Evolutionary conservation across 257 asterid genomes (phyloP), one percentile per base, ranked within the genome.

Genomic region (Nicotiana otophora): DNA sequence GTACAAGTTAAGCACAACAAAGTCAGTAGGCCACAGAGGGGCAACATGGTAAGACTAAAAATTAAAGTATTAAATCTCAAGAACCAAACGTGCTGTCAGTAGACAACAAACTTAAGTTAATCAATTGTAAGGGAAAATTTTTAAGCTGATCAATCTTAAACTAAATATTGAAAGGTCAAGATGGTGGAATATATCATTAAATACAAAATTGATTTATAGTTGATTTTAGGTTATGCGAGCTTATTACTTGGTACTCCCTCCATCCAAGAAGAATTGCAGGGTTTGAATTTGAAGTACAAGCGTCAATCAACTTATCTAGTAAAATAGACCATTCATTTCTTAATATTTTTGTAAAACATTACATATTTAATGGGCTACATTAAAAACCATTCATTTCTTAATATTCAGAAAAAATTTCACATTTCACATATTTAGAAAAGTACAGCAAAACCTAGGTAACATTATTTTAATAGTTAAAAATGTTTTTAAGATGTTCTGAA

Each of bases 1-100:
- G 92, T 78, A 83, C 30, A 51, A 77, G 83, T 75, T 54, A 66
- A 80, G 39, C 72, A 54, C 54, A 55, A 42, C 46, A 51, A 55
- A 30, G 5, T 15, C 46, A 81, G 80, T 15, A 48, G 80, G 80
- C 48, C 8, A 48, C 9, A 74, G 42, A 74, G 63, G 39, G 63
- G 23, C 39, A 26, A 74, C 48, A 23, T 48, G 39, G 15, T 26
- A 26, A 26, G 26, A 16, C 80, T 48, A 48, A 14, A 9, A 74
- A 51, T 20, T 14, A 7, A 48, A 46, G 61, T 20, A 72, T 14
- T 20, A 46, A 4, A 42, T 14, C 79, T 46, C 14, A 42, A 23
- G 36, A 72, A 55, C 57, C 46, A 46, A 69, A 12, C 12, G 4
- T 46, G 36, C 12, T 46, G 61, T 72, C 79, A 23, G 26, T 46